phyloP scores from a whole-genome alignment of 345 rosid genomes.

The Nephelium lappaceum region DNA sequence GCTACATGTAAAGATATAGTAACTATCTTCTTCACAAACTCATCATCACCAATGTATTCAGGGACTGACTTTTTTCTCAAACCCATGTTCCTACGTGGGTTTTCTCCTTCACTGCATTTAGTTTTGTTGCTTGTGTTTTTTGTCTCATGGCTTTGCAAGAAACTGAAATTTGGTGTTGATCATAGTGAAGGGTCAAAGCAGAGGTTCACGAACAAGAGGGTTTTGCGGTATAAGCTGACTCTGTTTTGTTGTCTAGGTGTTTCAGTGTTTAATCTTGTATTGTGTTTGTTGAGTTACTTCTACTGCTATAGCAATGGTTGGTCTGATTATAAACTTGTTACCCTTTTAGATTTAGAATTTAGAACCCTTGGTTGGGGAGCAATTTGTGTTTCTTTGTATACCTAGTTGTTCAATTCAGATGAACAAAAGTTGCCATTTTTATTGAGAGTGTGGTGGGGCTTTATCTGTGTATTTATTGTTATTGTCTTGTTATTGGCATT shows the following conservation, averaged over 20 bases:
- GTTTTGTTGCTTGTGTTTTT: conserved; percentile 43
- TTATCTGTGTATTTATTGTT: conserved; percentile 58
- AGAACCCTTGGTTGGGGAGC: conserved; percentile 68
- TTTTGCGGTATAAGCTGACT: conserved; percentile 40
- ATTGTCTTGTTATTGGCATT: conserved; percentile 52
- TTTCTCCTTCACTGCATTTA: conserved; percentile 46
- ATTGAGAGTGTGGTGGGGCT: conserved; percentile 76
- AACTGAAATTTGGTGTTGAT: conserved; percentile 24
- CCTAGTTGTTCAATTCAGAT: conserved; percentile 27
- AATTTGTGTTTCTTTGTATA: conserved; percentile 37
- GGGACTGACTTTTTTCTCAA: conserved; percentile 36
- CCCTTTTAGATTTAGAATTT: conserved; percentile 59
- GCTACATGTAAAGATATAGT: no score
- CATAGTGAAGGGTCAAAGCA: conserved; percentile 24
- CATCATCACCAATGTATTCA: conserved; percentile 13
- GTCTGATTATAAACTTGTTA: conserved; percentile 50
- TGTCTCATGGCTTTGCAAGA: conserved; percentile 39
- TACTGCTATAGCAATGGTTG: conserved; percentile 56
- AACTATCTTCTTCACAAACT: no score
- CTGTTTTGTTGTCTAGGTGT: conserved; percentile 51
- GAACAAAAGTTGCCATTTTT: conserved; percentile 44
- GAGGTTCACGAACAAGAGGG: conserved; percentile 22
- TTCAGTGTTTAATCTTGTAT: conserved; percentile 50
- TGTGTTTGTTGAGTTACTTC: conserved; percentile 27
- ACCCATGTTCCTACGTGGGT: conserved; percentile 41